Evolutionary conservation across 257 asterid genomes (phyloP).

Genomic region (Craterostigma plantagineum): DNA sequence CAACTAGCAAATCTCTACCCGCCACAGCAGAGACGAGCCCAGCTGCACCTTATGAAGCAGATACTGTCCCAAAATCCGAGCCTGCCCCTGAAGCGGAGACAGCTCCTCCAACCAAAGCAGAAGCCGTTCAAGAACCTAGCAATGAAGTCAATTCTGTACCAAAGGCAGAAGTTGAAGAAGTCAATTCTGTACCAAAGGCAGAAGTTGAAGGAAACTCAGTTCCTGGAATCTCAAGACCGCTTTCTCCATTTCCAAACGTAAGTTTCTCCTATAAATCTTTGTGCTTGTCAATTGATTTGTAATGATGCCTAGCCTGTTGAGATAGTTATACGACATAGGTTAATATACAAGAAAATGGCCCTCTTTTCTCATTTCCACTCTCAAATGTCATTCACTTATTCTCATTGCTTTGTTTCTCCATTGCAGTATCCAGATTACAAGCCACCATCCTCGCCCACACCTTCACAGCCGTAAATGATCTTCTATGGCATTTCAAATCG

Average conservation of each 20-base stretch:
- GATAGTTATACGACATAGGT: no score
- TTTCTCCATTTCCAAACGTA: slow-evolving; percentile 86
- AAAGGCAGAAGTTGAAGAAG: slow-evolving; percentile 27
- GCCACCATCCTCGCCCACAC: slow-evolving; percentile 93
- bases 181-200: no score
- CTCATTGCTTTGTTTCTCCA: neutral
- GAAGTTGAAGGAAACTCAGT: slow-evolving; percentile 29
- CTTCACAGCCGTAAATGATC: slow-evolving; percentile 46
- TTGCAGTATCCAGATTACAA: slow-evolving; percentile 89
- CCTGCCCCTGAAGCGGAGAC: slow-evolving; percentile 15
- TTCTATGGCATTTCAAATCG: no score
- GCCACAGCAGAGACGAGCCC: slow-evolving; percentile 35
- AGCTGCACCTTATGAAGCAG: slow-evolving; percentile 10
- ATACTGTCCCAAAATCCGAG: slow-evolving; percentile 19
- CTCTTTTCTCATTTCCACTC: neutral
- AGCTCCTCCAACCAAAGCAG: slow-evolving; percentile 18
- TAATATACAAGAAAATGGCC: no score
- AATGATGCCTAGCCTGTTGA: no score
- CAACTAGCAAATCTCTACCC: slow-evolving; percentile 41
- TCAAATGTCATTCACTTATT: neutral
- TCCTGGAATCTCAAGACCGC: slow-evolving; percentile 37
- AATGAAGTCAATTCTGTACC: slow-evolving; percentile 45
- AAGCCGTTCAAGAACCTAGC: slow-evolving; percentile 23
- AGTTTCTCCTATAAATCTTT: slow-evolving; percentile 9
- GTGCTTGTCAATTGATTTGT: no score